Evolutionary conservation across 192 early-diverging fungal genomes (phyloP).

Genomic region (Mortierella hygrophila): DNA sequence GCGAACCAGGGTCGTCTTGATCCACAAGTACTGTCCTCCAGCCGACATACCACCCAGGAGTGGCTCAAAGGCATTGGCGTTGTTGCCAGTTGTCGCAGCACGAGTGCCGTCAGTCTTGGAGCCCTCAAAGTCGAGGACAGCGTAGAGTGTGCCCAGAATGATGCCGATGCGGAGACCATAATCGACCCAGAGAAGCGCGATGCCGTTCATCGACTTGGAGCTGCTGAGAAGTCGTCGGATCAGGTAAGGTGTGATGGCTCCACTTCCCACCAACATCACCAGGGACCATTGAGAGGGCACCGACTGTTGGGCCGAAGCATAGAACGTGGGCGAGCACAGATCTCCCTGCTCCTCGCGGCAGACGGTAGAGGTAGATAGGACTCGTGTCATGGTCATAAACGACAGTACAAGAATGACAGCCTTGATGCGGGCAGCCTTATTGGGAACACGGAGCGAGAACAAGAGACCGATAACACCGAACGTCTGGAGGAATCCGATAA

Average conservation of each 20-base stretch:
- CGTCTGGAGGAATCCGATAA: constrained; percentile 73
- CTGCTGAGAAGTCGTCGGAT: constrained; percentile 58
- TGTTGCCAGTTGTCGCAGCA: constrained; percentile 14
- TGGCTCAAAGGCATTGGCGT: constrained; percentile 39
- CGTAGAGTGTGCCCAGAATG: constrained; percentile 66
- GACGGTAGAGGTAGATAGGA: constrained; percentile 72
- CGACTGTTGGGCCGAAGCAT: constrained; percentile 68
- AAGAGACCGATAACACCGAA: constrained; percentile 66
- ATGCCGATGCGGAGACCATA: constrained; percentile 69
- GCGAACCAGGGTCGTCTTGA: constrained; percentile 65
- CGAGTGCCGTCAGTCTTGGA: constrained; percentile 26
- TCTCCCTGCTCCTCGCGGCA: constrained; percentile 93
- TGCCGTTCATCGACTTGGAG: constrained; percentile 66
- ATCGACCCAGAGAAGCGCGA: constrained; percentile 68
- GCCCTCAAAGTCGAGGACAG: constrained; percentile 65
- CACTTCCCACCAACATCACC: constrained; percentile 60
- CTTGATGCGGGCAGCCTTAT: constrained; percentile 50
- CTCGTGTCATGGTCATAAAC: constrained; percentile 70
- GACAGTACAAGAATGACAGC: constrained; percentile 57
- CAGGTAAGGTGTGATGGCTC: constrained; percentile 53
- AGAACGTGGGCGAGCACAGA: constrained; percentile 85
- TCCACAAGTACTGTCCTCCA: constrained; percentile 41
- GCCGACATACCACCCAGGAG: constrained; percentile 23
- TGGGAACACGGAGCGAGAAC: constrained; percentile 38
- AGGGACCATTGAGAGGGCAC: constrained; percentile 65